Percentiles rank a stretch among this genome's conserved stretches.
Evolutionary conservation across 495 filamentous ascomycete genomes (phyloP).

Genomic region (Lentithecium fluviatile): DNA sequence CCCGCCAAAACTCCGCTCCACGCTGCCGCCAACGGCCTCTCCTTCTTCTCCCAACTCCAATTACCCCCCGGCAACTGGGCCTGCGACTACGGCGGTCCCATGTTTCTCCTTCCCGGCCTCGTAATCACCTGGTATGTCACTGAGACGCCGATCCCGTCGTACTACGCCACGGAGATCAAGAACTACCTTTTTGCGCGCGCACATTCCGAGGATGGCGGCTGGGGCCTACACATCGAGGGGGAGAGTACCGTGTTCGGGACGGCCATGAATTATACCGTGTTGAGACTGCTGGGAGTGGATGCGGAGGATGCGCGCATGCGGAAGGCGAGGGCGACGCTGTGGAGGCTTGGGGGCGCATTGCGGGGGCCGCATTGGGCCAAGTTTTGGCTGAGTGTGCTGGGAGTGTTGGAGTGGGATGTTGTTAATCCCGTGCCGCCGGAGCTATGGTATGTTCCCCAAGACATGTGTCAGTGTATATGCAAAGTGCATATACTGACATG

Average conservation of each 20-base stretch:
- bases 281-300: slow-evolving; percentile 84
- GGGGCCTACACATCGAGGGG: slow-evolving; percentile 96
- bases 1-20: slow-evolving; percentile 70
- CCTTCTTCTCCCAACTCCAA: slow-evolving; percentile 88
- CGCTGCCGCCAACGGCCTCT: slow-evolving; percentile 75
- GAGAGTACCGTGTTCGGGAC: slow-evolving; percentile 91
- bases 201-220: slow-evolving; percentile 85
- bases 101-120: slow-evolving; percentile 83
- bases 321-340: slow-evolving; percentile 78
- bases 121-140: slow-evolving; percentile 91
- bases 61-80: slow-evolving; percentile 89
- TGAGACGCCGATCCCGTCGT: slow-evolving; percentile 78
- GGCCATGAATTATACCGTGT: slow-evolving; percentile 78
- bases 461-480: not conserved
- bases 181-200: slow-evolving; percentile 90
- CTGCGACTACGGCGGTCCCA: slow-evolving; percentile 90
- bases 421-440: slow-evolving; percentile 94
- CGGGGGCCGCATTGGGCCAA: slow-evolving; percentile 93
- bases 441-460: slow-evolving; percentile 61
- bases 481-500: not conserved
- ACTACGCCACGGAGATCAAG: slow-evolving; percentile 83
- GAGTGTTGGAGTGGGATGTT: slow-evolving; percentile 82
- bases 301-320: slow-evolving; percentile 83
- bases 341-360: slow-evolving; percentile 81
- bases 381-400: slow-evolving; percentile 83